These are phyloP conservation scores for Acanthamoeba polyphaga DNA, from an alignment of 208 protist genomes.

Conservation along the genomic window DNA sequence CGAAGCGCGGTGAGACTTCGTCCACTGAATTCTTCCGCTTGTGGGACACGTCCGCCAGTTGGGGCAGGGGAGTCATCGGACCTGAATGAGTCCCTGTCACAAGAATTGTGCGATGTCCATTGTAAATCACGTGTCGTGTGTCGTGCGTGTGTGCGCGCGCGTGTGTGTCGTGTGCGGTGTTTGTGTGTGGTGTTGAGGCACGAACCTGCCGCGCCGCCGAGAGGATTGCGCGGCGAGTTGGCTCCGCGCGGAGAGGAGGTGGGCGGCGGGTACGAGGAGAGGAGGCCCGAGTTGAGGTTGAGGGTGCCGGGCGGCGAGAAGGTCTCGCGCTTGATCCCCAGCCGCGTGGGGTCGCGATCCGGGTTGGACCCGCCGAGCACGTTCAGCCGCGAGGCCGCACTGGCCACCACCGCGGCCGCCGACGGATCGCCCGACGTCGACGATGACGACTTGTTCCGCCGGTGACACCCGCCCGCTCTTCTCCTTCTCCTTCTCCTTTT, in stretches of 20 bases:
- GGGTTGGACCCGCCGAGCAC: not conserved
- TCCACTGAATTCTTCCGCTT: slow-evolving; percentile 54
- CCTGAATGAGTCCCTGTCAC: not conserved
- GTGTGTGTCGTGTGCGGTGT: not conserved
- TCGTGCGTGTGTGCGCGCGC: not conserved
- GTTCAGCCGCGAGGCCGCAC: slow-evolving; percentile 32
- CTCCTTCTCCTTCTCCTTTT: slow-evolving; percentile 12
- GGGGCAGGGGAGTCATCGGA: slow-evolving; percentile 1
- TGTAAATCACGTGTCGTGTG: not conserved
- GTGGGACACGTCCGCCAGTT: slow-evolving; percentile 27
- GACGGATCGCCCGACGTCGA: slow-evolving; percentile 27
- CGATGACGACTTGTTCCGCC: slow-evolving; percentile 31
- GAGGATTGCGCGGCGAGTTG: not conserved
- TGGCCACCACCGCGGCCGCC: slow-evolving; percentile 24
- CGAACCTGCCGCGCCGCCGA: not conserved
- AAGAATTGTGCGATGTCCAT: too few species aligned
- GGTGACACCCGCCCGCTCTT: slow-evolving; percentile 28
- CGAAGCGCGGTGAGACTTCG: slow-evolving; percentile 3
- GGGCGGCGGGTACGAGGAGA: slow-evolving; percentile 51
- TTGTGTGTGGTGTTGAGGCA: too few species aligned
- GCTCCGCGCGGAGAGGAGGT: not conserved
- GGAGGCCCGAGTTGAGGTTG: slow-evolving; percentile 32
- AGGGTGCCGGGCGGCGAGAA: slow-evolving; percentile 36
- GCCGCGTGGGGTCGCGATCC: slow-evolving; percentile 25
- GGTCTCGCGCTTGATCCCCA: slow-evolving; percentile 58